These are phyloP conservation scores for Lodderomyces jiufengensis DNA, from an alignment of 1,139 yeast species.

Conservation along the genomic window DNA sequence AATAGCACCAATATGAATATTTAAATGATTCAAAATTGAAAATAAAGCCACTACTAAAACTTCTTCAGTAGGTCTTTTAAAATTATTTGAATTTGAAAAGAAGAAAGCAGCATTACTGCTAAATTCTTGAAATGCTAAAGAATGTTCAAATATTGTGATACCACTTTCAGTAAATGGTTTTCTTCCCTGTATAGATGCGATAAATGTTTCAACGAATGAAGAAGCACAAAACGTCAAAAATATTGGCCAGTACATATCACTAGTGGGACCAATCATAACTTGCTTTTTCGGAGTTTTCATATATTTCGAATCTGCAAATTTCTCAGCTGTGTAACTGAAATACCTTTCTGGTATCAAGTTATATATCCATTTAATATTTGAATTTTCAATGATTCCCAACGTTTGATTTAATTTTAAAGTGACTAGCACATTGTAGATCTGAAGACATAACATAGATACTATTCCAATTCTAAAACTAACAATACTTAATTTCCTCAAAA, in stretches of 20 bases:
- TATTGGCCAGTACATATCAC: slow-evolving; percentile 60
- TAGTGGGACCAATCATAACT: slow-evolving; percentile 48
- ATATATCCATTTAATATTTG: slow-evolving; percentile 19
- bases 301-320: slow-evolving; percentile 24
- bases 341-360: slow-evolving; percentile 19
- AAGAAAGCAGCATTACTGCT: slow-evolving; percentile 41
- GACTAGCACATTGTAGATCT: slow-evolving; percentile 33
- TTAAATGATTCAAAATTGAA: slow-evolving; percentile 52
- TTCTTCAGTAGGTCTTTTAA: slow-evolving; percentile 49
- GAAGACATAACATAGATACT: slow-evolving; percentile 30
- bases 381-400: slow-evolving; percentile 20
- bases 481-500: slow-evolving; percentile 21
- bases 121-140: slow-evolving; percentile 70
- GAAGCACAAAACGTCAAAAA: slow-evolving; percentile 60
- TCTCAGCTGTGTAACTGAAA: slow-evolving; percentile 34
- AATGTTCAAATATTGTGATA: slow-evolving; percentile 68
- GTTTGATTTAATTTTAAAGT: slow-evolving; percentile 29
- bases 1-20: slow-evolving; percentile 57
- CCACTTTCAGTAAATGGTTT: slow-evolving; percentile 66
- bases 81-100: slow-evolving; percentile 20
- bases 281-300: slow-evolving; percentile 32
- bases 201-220: slow-evolving; percentile 68
- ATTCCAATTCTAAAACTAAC: slow-evolving; percentile 35
- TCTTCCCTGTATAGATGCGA: slow-evolving; percentile 56
- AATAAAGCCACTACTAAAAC: slow-evolving; percentile 49